Conservation (phyloP, 345 rosid genomes). For the Camelina sativa region DNA sequence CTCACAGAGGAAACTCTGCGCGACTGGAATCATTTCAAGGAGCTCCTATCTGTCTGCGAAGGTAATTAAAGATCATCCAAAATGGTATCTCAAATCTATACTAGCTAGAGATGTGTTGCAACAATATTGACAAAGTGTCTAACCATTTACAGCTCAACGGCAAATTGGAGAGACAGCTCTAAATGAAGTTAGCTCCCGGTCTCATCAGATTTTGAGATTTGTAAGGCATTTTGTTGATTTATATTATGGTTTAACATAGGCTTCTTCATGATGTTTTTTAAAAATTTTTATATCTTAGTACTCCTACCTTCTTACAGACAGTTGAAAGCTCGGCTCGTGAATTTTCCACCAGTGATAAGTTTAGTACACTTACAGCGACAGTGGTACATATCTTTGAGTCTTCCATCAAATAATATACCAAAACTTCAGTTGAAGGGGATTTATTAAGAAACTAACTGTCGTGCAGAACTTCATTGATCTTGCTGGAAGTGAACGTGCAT, state of each 20-base stretch:
- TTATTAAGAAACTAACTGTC: slow-evolving; percentile 23
- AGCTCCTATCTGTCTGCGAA: slow-evolving; percentile 73
- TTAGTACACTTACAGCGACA: slow-evolving; percentile 73
- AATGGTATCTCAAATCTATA: slow-evolving; percentile 32
- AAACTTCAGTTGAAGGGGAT: slow-evolving; percentile 1
- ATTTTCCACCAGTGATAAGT: slow-evolving; percentile 60
- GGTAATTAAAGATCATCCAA: slow-evolving; percentile 49
- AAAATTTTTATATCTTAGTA: neutral
- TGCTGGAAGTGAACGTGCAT: slow-evolving; percentile 96
- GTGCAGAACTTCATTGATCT: slow-evolving; percentile 83
- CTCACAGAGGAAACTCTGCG: slow-evolving; percentile 75
- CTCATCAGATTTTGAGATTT: slow-evolving; percentile 91
- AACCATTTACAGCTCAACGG: slow-evolving; percentile 73
- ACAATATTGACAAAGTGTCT: neutral
- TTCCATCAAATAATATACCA: slow-evolving; percentile 15
- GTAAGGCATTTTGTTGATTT: slow-evolving; percentile 48
- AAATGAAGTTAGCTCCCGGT: slow-evolving; percentile 89
- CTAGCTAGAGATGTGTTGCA: slow-evolving; percentile 12
- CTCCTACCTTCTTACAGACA: slow-evolving; percentile 51
- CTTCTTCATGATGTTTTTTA: slow-evolving; percentile 7
- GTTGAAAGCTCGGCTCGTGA: slow-evolving; percentile 80
- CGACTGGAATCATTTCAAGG: slow-evolving; percentile 81
- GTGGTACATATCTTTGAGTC: slow-evolving; percentile 56
- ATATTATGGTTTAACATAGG: slow-evolving; percentile 21
- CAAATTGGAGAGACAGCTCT: slow-evolving; percentile 92